Percentiles rank a stretch among this genome's conserved stretches.
Conservation (phyloP, 805 yeast genomes). For the Wickerhamiella australiensis region DNA sequence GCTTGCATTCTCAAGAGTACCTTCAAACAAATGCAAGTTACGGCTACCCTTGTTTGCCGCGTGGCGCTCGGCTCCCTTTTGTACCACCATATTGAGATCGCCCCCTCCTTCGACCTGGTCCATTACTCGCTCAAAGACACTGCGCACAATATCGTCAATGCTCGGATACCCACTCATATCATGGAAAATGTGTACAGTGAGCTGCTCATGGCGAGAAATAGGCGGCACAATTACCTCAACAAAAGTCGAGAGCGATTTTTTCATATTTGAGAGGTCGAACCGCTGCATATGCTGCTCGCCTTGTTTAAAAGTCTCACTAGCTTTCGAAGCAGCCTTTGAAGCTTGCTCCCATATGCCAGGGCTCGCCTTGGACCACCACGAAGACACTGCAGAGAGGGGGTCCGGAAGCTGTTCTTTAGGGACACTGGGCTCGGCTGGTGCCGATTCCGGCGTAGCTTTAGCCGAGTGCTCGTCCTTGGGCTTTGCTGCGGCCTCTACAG, state of each 20-base stretch:
- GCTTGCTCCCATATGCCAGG: slow-evolving; percentile 33
- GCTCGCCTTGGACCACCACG: slow-evolving; percentile 31
- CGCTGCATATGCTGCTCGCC: slow-evolving; percentile 16
- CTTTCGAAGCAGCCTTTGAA: slow-evolving; percentile 22
- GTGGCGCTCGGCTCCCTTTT: slow-evolving; percentile 33
- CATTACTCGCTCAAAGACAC: slow-evolving; percentile 46
- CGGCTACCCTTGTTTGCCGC: slow-evolving; percentile 31
- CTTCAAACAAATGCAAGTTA: slow-evolving; percentile 58
- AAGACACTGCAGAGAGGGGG: slow-evolving; percentile 26
- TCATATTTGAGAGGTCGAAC: slow-evolving; percentile 22
- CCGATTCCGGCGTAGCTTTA: neutral
- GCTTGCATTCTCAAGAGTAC: slow-evolving; percentile 72
- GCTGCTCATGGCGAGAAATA: slow-evolving; percentile 34
- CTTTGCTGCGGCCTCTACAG: neutral
- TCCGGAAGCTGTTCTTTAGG: slow-evolving; percentile 18
- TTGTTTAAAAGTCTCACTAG: slow-evolving; percentile 24
- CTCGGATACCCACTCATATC: slow-evolving; percentile 36
- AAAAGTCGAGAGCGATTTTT: slow-evolving; percentile 30
- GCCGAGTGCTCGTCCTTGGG: slow-evolving; percentile 1
- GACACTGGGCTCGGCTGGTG: neutral
- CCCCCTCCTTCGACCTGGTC: slow-evolving; percentile 63
- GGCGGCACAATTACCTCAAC: slow-evolving; percentile 36
- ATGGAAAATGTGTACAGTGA: slow-evolving; percentile 34
- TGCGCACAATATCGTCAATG: slow-evolving; percentile 39
- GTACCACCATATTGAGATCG: slow-evolving; percentile 40